Evolutionary conservation across 306 rosid species (phyloP), one percentile per base, ranked within the genome.

Genomic region (Vigna radiata): DNA sequence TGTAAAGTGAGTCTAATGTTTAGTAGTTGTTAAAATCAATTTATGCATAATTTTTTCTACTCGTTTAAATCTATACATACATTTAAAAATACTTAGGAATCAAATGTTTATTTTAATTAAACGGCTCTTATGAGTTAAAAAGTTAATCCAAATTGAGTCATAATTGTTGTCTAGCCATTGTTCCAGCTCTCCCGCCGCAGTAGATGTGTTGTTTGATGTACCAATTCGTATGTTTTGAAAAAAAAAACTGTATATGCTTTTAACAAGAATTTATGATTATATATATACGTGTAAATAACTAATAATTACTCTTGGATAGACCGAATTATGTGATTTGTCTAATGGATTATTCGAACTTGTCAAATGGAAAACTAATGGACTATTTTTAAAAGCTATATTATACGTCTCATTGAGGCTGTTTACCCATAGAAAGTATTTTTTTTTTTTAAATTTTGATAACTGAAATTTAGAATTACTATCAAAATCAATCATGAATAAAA

Each of bases 121-220:
- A 11, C 27, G 14, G 37, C 8, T 58, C 4, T 29, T 25, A 6
- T 15, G 3, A 60, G n/a, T 7, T 60, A 29, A 6, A 60, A 21
- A 61, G 21, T 0, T 15, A 62, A 16, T 62, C 23, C 18, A 62
- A 33, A 0, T 62, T 3, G 68, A 62, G 68, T 33, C 47, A 16
- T 54, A 73, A 19, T 73, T 16, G 33, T 54, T 77, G 49, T 36
- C 72, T 58, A 27, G 36, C 80, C 7, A 18, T n/a, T 53, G 69
- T 29, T 80, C 49, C 46, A 44, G 16, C 29, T 44, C 14, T 56
- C 52, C 37, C 23, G 3, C 37, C 23, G 3, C 9, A 12, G 63
- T 52, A 19, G 33, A 52, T 53, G 37, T 33, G 18, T 31, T 25
- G 37, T 39, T 16, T 46, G 23, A 46, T 33, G 31, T 39, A 15